A percentile compares a stretch with the other conserved stretches of the same genome.
These are phyloP conservation scores for Paraphaeosphaeria sporulosa DNA, from an alignment of 2,329 filamentous ascomycete species.

Conservation along the genomic window DNA sequence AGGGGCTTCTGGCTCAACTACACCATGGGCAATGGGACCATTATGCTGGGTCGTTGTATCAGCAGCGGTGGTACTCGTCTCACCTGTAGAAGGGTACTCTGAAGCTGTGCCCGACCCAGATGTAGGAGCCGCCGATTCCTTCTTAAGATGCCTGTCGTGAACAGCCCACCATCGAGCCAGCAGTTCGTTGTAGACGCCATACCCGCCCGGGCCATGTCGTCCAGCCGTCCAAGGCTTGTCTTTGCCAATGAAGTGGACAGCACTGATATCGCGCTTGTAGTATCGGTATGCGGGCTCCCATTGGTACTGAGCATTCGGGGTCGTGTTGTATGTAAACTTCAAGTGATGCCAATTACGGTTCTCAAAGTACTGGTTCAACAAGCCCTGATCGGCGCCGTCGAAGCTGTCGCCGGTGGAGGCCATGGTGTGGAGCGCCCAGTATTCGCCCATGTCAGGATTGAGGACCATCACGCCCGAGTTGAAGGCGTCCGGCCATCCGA, in stretches of 20 bases:
- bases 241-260: conserved; percentile 93
- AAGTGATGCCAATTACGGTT: conserved; percentile 79
- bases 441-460: conserved; percentile 84
- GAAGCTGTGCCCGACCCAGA: conserved; percentile 18
- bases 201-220: conserved; percentile 57
- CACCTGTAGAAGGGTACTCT: conserved; percentile 29
- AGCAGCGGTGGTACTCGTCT: conserved; percentile 29
- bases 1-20: conserved; percentile 41
- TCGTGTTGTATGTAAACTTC: conserved; percentile 97
- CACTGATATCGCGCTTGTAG: conserved; percentile 86
- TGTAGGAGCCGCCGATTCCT: conserved; percentile 20
- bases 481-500: conserved; percentile 98
- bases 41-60: conserved; percentile 23
- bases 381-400: conserved; percentile 93
- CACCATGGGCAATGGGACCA: conserved; percentile 26
- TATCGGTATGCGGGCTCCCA: conserved; percentile 95
- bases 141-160: conserved; percentile 83
- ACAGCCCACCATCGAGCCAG: conserved; percentile 91
- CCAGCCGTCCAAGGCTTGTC: conserved; percentile 80
- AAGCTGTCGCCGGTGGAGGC: conserved; percentile 90
- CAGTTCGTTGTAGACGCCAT: conserved; percentile 80
- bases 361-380: conserved; percentile 94
- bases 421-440: conserved; percentile 82
- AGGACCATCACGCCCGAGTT: conserved; percentile 98
- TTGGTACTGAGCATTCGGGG: conserved; percentile 95